Base-by-base conservation (phyloP, 208 protist species). In the Crithidia thermophila region DNA sequence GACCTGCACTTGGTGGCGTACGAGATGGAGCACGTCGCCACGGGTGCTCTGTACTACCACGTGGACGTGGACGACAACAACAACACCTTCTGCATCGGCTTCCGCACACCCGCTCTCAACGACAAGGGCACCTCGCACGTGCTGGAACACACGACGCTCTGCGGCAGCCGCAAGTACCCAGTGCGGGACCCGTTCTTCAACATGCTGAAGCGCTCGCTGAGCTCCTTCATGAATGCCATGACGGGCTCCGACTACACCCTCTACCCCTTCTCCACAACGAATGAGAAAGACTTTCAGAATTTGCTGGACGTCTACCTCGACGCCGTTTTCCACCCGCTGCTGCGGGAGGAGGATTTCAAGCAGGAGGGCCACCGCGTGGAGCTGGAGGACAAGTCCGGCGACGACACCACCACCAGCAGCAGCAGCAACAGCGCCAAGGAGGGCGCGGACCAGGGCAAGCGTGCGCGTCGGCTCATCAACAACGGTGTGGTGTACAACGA, bases 61-160 rank as follows among this genome's bases (percentile, higher is more conserved):
- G 72, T 99, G 18, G 97, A 98, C 65, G 87, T 88, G 46, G 87
- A 93, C 47, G 97, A 99, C 84, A 90, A 77, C 14, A 98, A 98
- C 71, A 98, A 98, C 72, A 97, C 94, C 11, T 99, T 99, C 59
- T 97, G 91, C 74, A 97, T 99, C 25, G 95, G 93, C 25, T 99
- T 99, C 71, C 84, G 94, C 58, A 99, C 98, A 0, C 91, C 94
- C 4, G 95, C 97, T 27, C 75, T 76, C 37, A 94, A 98, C 70
- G 85, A 77, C 59, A 99, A 97, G 28, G 98, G 98, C 49, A 94
- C 97, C 6, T 93, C 97, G 14, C 98, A 99, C 74, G 98, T 99
- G 21, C 80, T 99, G 56, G 97, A 99, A 80, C 98, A 99, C 84
- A 99, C 95, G 3, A 90, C 91, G 14, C 77, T 99, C 20, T 99